Percentiles rank a stretch among this genome's conserved stretches.
phyloP scores from a whole-genome alignment of 1,284 basidiomycete genomes.

The Rhodotorula sp. region DNA sequence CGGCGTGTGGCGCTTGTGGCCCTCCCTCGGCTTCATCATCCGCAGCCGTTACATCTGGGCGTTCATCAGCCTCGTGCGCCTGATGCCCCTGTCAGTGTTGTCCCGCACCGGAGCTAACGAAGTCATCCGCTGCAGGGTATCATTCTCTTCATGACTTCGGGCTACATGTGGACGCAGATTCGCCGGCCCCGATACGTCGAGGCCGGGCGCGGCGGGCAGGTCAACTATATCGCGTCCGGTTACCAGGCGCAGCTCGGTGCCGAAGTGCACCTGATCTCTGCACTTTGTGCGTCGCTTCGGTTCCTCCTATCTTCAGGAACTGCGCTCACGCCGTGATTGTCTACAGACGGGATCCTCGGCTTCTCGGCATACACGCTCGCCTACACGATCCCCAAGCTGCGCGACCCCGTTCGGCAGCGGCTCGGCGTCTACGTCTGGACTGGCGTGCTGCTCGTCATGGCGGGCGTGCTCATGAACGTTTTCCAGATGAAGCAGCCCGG shows the following conservation, averaged over 20 bases:
- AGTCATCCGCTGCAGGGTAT: slow-evolving; percentile 47
- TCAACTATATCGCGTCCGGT: slow-evolving; percentile 80
- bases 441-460: slow-evolving; percentile 76
- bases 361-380: slow-evolving; percentile 81
- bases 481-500: slow-evolving; percentile 86
- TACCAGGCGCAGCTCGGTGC: slow-evolving; percentile 90
- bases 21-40: slow-evolving; percentile 64
- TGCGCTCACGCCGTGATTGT: neutral
- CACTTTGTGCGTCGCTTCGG: slow-evolving; percentile 68
- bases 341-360: slow-evolving; percentile 75
- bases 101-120: neutral
- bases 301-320: neutral
- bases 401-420: slow-evolving; percentile 72
- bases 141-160: slow-evolving; percentile 80
- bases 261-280: slow-evolving; percentile 84
- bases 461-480: slow-evolving; percentile 82
- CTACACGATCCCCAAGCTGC: slow-evolving; percentile 74
- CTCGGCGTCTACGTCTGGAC: slow-evolving; percentile 88
- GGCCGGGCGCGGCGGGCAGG: slow-evolving; percentile 54
- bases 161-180: slow-evolving; percentile 97
- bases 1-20: slow-evolving; percentile 59
- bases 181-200: slow-evolving; percentile 74
- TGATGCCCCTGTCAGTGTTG: neutral
- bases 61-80: slow-evolving; percentile 58
- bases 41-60: slow-evolving; percentile 74